These are phyloP conservation scores for Hyphodiscus sp. DNA, from an alignment of 2,329 filamentous ascomycete genomes.

Conservation along the genomic window DNA sequence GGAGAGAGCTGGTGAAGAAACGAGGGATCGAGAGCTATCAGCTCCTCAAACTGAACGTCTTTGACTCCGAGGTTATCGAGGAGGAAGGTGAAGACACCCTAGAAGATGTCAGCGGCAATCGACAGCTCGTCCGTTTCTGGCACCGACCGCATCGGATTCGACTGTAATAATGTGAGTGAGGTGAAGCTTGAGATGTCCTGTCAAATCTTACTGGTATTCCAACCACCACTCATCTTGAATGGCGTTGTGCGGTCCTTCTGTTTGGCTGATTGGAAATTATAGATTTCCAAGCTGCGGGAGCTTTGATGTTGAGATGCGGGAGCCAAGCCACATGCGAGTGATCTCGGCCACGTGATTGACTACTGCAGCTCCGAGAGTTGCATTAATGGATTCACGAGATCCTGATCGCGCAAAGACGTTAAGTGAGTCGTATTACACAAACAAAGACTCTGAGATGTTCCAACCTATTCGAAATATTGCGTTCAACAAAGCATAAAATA, in stretches of 20 bases:
- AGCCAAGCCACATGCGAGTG: not conserved
- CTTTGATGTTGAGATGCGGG: not conserved
- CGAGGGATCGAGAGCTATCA: slow-evolving; percentile 79
- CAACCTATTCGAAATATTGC: too few species aligned
- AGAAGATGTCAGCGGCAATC: slow-evolving; percentile 18
- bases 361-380: not conserved
- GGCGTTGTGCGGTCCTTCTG: slow-evolving; percentile 5
- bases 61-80: slow-evolving; percentile 89
- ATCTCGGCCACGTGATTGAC: not conserved
- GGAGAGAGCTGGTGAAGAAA: slow-evolving; percentile 65
- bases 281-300: slow-evolving; percentile 2
- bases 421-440: too few species aligned
- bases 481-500: too few species aligned
- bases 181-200: slow-evolving; percentile 13
- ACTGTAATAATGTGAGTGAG: slow-evolving; percentile 40
- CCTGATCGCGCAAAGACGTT: too few species aligned
- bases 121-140: slow-evolving; percentile 1
- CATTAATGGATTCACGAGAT: not conserved
- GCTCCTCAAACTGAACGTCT: slow-evolving; percentile 93
- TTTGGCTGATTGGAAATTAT: not conserved
- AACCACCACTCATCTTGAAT: slow-evolving; percentile 66
- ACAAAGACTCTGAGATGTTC: too few species aligned
- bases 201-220: slow-evolving; percentile 72
- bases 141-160: slow-evolving; percentile 84
- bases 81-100: slow-evolving; percentile 95